Conservation (phyloP, 1,284 basidiomycete genomes). For the Chalciporus sp. region DNA sequence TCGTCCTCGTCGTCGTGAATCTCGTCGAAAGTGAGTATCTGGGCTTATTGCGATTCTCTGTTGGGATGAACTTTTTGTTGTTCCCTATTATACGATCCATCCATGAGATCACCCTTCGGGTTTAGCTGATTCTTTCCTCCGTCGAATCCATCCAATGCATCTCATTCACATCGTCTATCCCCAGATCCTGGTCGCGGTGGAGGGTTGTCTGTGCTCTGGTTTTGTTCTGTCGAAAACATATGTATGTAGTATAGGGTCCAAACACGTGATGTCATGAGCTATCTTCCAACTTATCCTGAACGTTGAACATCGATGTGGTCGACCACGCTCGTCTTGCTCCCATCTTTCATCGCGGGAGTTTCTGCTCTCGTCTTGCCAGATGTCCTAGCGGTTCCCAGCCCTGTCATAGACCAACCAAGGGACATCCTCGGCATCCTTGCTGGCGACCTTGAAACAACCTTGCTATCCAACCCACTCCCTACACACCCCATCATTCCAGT, state of each 20-base stretch:
- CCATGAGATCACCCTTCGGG: slow-evolving; percentile 46
- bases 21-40: neutral
- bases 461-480: neutral
- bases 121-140: slow-evolving; percentile 38
- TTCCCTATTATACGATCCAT: slow-evolving; percentile 58
- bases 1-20: too few relatives aligned
- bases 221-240: neutral
- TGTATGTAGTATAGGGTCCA: too few relatives aligned
- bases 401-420: slow-evolving; percentile 1
- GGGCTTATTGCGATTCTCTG: neutral
- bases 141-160: too few relatives aligned
- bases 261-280: too few relatives aligned
- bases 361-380: slow-evolving; percentile 8
- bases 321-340: neutral
- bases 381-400: neutral
- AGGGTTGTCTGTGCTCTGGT: neutral
- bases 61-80: slow-evolving; percentile 43
- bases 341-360: neutral
- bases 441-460: neutral
- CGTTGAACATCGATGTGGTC: neutral
- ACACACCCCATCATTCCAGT: neutral
- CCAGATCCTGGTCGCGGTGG: too few relatives aligned
- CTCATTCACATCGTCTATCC: too few relatives aligned
- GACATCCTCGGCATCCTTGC: slow-evolving; percentile 23
- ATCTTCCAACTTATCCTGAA: neutral